Percentiles rank a stretch among this genome's conserved stretches.
Evolutionary conservation across 2,329 filamentous ascomycete species (phyloP).

Genomic region (Cercospora sesami): DNA sequence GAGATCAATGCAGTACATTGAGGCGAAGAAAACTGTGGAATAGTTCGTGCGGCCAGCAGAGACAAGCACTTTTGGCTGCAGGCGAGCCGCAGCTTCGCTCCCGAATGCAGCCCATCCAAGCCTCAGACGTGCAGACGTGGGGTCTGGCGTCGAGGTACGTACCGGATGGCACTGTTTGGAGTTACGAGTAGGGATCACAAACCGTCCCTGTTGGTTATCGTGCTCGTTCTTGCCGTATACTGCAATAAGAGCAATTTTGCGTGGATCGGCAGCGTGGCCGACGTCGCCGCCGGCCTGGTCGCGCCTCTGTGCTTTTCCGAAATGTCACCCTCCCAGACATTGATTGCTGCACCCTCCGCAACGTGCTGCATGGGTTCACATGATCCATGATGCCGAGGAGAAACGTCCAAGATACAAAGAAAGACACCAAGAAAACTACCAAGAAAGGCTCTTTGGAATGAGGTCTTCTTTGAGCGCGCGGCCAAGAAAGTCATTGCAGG

Average conservation of each 20-base stretch:
- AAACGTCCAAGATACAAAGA: neutral
- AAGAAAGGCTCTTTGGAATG: constrained; percentile 7
- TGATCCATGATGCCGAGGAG: constrained; percentile 3
- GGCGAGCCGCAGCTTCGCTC: neutral
- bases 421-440: neutral
- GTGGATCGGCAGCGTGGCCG: constrained; percentile 1
- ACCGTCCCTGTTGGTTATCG: constrained; percentile 11
- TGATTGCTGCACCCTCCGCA: neutral
- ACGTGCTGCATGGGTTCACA: constrained; percentile 5
- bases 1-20: neutral
- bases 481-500: constrained; percentile 5
- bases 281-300: neutral
- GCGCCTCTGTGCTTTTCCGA: neutral
- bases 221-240: constrained; percentile 3
- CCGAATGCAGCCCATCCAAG: constrained; percentile 7
- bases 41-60: constrained; percentile 1
- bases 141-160: constrained; percentile 5
- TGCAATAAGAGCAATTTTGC: neutral
- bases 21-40: neutral
- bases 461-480: neutral
- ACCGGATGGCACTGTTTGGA: neutral
- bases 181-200: constrained; percentile 14
- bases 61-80: constrained; percentile 7
- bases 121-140: constrained; percentile 10
- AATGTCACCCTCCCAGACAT: neutral